Evolutionary conservation across 768 basidiomycete genomes (phyloP).

Genomic region (Russula sp.): DNA sequence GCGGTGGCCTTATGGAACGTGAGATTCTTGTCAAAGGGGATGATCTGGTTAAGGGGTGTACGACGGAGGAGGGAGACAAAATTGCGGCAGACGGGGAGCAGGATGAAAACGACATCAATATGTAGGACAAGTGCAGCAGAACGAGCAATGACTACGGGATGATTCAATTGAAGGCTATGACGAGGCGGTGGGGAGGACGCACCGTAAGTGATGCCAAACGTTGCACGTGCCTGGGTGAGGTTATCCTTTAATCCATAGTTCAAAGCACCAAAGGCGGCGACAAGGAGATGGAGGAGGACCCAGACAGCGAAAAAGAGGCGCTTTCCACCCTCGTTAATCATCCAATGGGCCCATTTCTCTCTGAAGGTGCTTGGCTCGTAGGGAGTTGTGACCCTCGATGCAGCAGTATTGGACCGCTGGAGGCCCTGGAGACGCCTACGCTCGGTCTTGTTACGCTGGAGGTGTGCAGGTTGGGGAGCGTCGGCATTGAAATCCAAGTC

Average conservation of each 20-base stretch:
- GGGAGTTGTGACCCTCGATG: slow-evolving; percentile 25
- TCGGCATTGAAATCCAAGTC: slow-evolving; percentile 2
- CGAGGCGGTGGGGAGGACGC: slow-evolving; percentile 21
- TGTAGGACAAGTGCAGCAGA: slow-evolving; percentile 85
- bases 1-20: slow-evolving; percentile 86
- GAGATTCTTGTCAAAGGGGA: slow-evolving; percentile 92
- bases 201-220: slow-evolving; percentile 78
- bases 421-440: slow-evolving; percentile 77
- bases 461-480: slow-evolving; percentile 36
- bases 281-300: slow-evolving; percentile 74
- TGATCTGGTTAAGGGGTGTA: slow-evolving; percentile 76
- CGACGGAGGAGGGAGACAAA: slow-evolving; percentile 85
- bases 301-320: slow-evolving; percentile 74
- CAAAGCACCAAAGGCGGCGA: slow-evolving; percentile 67
- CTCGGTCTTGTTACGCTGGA: slow-evolving; percentile 85
- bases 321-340: slow-evolving; percentile 87
- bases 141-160: slow-evolving; percentile 69
- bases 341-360: slow-evolving; percentile 65
- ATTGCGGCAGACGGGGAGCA: slow-evolving; percentile 92
- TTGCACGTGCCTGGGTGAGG: slow-evolving; percentile 50
- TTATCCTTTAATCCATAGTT: slow-evolving; percentile 81
- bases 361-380: slow-evolving; percentile 35
- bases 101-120: slow-evolving; percentile 87
- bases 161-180: background rate
- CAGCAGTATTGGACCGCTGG: slow-evolving; percentile 49